Conservation (phyloP, 805 yeast species). For the Saccharomycopsis vini region DNA sequence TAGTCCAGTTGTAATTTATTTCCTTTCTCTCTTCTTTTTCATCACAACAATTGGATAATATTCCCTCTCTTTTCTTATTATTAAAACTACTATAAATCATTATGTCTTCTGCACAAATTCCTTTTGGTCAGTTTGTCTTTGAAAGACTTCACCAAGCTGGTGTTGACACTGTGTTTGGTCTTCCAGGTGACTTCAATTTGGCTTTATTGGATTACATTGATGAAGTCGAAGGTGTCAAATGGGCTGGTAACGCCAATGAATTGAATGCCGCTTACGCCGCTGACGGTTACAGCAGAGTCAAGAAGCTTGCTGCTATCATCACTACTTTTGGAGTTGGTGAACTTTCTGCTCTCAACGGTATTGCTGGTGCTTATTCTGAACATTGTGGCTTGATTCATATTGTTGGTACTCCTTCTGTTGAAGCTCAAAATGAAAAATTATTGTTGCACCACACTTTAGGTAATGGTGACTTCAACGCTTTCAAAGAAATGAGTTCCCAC, state of each 20-base stretch:
- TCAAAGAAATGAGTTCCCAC: conserved; percentile 32
- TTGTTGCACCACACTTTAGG: conserved; percentile 61
- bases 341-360: conserved; percentile 73
- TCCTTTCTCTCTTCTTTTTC: no score
- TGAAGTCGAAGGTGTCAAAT: conserved; percentile 40
- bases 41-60: no score
- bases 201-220: conserved; percentile 61
- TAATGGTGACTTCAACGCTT: conserved; percentile 42
- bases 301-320: conserved; percentile 51
- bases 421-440: conserved; percentile 24
- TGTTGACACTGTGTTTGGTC: conserved; percentile 59
- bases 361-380: conserved; percentile 78
- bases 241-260: conserved; percentile 86
- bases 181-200: conserved; percentile 72
- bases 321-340: conserved; percentile 91
- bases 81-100: no score
- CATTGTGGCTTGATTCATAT: conserved; percentile 71
- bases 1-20: no score
- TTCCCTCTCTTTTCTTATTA: no score
- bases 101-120: no score
- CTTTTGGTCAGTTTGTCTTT: conserved; percentile 60
- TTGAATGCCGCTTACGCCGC: conserved; percentile 84
- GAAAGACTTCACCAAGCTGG: conserved; percentile 45
- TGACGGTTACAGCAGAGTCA: conserved; percentile 74
- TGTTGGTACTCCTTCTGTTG: conserved; percentile 65